phyloP scores from a whole-genome alignment of 1,284 basidiomycete species.

The Cystobasidium sp. region DNA sequence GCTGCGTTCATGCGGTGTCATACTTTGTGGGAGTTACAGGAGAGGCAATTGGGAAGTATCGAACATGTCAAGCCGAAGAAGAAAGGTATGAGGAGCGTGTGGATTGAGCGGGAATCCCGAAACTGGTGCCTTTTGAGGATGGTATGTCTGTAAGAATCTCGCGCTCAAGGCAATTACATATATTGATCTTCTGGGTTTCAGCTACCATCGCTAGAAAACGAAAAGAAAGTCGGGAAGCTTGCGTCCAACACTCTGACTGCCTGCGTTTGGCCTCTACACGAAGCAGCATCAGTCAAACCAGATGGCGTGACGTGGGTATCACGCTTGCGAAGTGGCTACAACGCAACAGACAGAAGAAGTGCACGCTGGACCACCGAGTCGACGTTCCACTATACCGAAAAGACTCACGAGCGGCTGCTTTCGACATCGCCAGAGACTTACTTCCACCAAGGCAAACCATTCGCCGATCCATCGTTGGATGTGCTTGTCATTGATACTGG shows the following conservation, averaged over 20 bases:
- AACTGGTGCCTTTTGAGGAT: constrained; percentile 38
- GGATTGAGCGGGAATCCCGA: constrained; percentile 39
- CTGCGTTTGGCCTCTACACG: constrained; percentile 14
- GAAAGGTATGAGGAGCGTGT: constrained; percentile 34
- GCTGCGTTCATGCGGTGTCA: constrained; percentile 1
- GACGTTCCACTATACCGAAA: constrained; percentile 26
- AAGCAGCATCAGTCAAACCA: background rate
- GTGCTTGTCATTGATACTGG: constrained; percentile 33
- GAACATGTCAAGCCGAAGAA: constrained; percentile 44
- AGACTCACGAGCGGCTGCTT: constrained; percentile 30
- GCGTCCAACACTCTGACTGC: background rate
- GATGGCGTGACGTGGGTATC: constrained; percentile 29
- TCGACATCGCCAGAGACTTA: constrained; percentile 40
- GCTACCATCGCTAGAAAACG: background rate
- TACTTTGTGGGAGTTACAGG: constrained; percentile 32
- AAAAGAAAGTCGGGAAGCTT: background rate
- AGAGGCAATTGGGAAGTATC: constrained; percentile 27
- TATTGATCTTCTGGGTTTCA: background rate
- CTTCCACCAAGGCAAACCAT: constrained; percentile 35
- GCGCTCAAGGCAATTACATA: background rate
- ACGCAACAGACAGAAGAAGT: constrained; percentile 21
- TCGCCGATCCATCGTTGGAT: constrained; percentile 22
- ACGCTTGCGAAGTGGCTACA: constrained; percentile 38
- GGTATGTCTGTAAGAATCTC: background rate
- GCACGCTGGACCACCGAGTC: constrained; percentile 36